Evolutionary conservation across 176 grass and related monocot species (phyloP).

Genomic region (Elaeis guineensis): DNA sequence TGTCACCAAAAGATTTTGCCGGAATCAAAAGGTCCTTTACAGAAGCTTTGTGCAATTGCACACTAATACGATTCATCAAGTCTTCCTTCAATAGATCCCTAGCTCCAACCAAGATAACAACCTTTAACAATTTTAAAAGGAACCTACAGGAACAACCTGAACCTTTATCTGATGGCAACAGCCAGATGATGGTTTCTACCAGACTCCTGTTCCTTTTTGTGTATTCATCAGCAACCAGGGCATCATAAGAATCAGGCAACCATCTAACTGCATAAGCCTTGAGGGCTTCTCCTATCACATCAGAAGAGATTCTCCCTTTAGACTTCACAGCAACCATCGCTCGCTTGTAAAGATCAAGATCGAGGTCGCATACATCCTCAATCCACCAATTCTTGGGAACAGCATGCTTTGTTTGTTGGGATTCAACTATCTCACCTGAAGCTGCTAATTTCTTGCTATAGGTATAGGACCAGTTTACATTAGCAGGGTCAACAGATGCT

Average conservation of each 20-base stretch:
- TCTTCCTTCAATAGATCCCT: slow-evolving; percentile 70
- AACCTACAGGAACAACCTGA: slow-evolving; percentile 92
- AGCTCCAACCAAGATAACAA: slow-evolving; percentile 69
- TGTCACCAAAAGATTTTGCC: slow-evolving; percentile 24
- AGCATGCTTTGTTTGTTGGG: slow-evolving; percentile 22
- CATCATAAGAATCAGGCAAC: slow-evolving; percentile 82
- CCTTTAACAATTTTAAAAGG: slow-evolving; percentile 89
- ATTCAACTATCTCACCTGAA: slow-evolving; percentile 53
- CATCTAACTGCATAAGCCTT: slow-evolving; percentile 83
- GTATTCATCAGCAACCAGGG: slow-evolving; percentile 76
- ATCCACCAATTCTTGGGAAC: slow-evolving; percentile 92
- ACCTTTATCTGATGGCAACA: slow-evolving; percentile 83
- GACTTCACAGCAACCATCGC: slow-evolving; percentile 89
- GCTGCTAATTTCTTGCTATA: slow-evolving; percentile 49
- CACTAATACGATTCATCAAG: slow-evolving; percentile 57
- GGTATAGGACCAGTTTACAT: slow-evolving; percentile 86
- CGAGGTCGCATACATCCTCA: slow-evolving; percentile 84
- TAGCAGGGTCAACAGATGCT: slow-evolving; percentile 71
- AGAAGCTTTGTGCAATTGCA: slow-evolving; percentile 77
- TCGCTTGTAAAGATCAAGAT: slow-evolving; percentile 94
- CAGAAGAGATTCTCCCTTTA: slow-evolving; percentile 83
- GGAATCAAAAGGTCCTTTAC: slow-evolving; percentile 84
- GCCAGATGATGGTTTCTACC: slow-evolving; percentile 83
- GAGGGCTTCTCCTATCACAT: slow-evolving; percentile 79
- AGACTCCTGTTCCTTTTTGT: slow-evolving; percentile 69